Conservation (phyloP, 345 rosid species). For the Isatis tinctoria region DNA sequence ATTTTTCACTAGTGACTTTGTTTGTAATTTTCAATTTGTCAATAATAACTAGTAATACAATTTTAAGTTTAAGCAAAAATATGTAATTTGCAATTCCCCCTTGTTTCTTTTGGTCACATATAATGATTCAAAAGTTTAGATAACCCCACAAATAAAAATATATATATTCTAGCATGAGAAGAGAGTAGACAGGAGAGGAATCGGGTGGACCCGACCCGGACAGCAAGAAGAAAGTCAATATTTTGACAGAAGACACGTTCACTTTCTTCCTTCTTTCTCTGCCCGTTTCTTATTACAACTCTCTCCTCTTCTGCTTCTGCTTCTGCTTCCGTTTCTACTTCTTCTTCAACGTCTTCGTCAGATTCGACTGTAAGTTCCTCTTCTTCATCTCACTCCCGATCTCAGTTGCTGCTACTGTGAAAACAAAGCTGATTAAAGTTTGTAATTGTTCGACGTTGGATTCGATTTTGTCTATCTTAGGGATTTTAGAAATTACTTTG, state of each 20-base stretch:
- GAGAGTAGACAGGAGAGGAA: neutral
- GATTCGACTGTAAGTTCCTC: slow-evolving; percentile 28
- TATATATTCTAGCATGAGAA: neutral
- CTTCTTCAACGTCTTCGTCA: slow-evolving; percentile 16
- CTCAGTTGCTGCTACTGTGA: neutral
- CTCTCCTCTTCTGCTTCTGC: neutral
- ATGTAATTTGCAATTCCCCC: too few species aligned
- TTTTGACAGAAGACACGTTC: slow-evolving; percentile 20
- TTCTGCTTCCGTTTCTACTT: neutral
- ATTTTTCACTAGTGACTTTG: too few species aligned
- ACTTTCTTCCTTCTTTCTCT: neutral
- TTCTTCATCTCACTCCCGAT: neutral
- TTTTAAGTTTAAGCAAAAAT: too few species aligned
- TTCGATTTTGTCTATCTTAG: neutral
- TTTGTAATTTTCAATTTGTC: too few species aligned
- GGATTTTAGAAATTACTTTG: neutral
- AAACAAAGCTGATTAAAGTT: neutral
- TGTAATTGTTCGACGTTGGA: neutral
- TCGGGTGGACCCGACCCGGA: slow-evolving; percentile 31
- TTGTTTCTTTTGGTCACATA: too few species aligned
- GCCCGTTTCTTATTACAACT: neutral
- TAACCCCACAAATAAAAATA: neutral
- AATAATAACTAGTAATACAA: too few species aligned
- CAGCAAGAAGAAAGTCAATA: slow-evolving; percentile 31
- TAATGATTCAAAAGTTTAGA: too few species aligned